A percentile compares a stretch with the other conserved stretches of the same genome.
Conservation (phyloP, 2,329 filamentous ascomycete genomes). For the Penicillium sp. region DNA sequence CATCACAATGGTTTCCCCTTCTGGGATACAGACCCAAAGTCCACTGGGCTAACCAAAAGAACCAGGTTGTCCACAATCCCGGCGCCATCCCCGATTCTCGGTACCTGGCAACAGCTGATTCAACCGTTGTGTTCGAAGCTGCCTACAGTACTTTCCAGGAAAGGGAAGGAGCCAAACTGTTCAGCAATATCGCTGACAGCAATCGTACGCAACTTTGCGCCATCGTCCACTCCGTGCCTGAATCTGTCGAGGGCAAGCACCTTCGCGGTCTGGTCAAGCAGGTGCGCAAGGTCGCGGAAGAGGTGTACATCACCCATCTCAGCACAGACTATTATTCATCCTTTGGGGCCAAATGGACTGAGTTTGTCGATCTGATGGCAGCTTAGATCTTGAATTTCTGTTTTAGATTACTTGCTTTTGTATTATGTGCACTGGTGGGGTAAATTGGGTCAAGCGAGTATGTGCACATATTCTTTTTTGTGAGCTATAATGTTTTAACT, state of each 20-base stretch:
- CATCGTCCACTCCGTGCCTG: constrained; percentile 35
- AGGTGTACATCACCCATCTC: constrained; percentile 36
- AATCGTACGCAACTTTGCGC: constrained; percentile 28
- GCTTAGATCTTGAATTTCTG: constrained; percentile 3
- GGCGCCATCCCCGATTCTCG: constrained; percentile 37
- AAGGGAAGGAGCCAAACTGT: constrained; percentile 26
- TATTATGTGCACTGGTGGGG: not conserved
- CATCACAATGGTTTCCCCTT: constrained; percentile 1
- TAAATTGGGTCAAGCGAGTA: not conserved
- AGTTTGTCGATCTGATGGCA: constrained; percentile 32
- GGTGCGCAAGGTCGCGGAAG: constrained; percentile 30
- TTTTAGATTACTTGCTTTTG: not conserved
- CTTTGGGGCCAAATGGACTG: constrained; percentile 32
- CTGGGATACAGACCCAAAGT: constrained; percentile 3
- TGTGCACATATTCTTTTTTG: not conserved
- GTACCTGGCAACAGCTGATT: constrained; percentile 38
- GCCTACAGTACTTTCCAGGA: constrained; percentile 34
- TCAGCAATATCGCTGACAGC: constrained; percentile 26
- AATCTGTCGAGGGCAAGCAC: constrained; percentile 23
- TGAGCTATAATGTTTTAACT: not conserved
- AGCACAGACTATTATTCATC: constrained; percentile 34
- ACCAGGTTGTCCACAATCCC: constrained; percentile 40
- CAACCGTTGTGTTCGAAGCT: constrained; percentile 42
- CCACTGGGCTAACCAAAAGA: constrained; percentile 10
- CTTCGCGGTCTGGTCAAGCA: constrained; percentile 30